Evolutionary conservation across 805 yeast species (phyloP).

Genomic region (Myxozyma neotropica): DNA sequence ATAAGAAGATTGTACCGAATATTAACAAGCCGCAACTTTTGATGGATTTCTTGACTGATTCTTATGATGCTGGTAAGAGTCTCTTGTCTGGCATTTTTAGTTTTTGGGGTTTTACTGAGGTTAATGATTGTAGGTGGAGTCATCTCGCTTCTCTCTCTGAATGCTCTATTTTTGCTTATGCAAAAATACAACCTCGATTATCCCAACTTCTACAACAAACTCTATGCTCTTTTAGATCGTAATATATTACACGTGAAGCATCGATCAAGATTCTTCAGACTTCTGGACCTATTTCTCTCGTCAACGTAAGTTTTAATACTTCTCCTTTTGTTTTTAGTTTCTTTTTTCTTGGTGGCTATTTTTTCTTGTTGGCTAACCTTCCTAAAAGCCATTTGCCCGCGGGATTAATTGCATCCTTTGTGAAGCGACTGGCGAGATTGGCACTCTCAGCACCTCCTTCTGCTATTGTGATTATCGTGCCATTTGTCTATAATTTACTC

Average conservation of each 20-base stretch:
- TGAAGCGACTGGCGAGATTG: constrained; percentile 76
- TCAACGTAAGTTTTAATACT: constrained; percentile 53
- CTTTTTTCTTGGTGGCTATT: too few relatives aligned
- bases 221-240: constrained; percentile 78
- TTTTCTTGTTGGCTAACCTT: too few relatives aligned
- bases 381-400: constrained; percentile 69
- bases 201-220: constrained; percentile 82
- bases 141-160: constrained; percentile 75
- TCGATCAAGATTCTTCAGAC: constrained; percentile 83
- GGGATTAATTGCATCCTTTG: constrained; percentile 81
- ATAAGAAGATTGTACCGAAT: constrained; percentile 81
- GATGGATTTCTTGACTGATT: constrained; percentile 92
- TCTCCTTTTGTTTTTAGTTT: too few relatives aligned
- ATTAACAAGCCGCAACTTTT: constrained; percentile 76
- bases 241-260: constrained; percentile 74
- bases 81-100: not conserved
- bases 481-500: constrained; percentile 86
- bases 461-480: constrained; percentile 82
- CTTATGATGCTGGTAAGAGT: constrained; percentile 53
- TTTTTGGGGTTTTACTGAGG: constrained; percentile 12
- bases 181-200: constrained; percentile 81
- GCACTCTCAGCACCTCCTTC: constrained; percentile 80
- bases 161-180: constrained; percentile 86
- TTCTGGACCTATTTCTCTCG: constrained; percentile 80
- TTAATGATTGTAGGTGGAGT: constrained; percentile 49